phyloP scores from a whole-genome alignment of 805 yeast genomes.

The Spathaspora passalidarum region DNA sequence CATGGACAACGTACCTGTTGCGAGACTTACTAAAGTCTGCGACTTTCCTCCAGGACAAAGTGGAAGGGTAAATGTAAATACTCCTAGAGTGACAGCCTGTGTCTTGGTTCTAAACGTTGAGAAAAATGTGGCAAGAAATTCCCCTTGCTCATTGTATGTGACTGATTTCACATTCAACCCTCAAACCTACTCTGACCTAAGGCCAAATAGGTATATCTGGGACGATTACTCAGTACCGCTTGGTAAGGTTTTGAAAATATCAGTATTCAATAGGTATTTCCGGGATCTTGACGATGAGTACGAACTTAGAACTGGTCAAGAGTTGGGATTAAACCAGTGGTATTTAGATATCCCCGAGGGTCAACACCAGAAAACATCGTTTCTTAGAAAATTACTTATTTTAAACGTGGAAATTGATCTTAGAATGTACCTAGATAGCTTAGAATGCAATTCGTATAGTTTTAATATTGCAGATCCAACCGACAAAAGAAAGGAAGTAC shows the following conservation, averaged over 20 bases:
- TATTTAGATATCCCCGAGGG: not conserved
- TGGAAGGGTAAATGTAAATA: not conserved
- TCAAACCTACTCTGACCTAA: not conserved
- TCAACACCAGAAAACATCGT: not conserved
- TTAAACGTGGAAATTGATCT: not conserved
- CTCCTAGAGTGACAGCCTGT: not conserved
- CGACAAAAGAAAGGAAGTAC: not conserved
- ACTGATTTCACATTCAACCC: constrained; percentile 1
- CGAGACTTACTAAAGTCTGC: not conserved
- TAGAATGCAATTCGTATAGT: not conserved
- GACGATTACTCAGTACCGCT: not conserved
- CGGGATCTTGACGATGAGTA: not conserved
- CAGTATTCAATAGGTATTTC: not conserved
- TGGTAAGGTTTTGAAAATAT: not conserved
- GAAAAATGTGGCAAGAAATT: not conserved
- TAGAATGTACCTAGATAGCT: not conserved
- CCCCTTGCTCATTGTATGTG: not conserved
- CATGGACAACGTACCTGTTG: too few relatives aligned
- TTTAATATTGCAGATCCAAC: not conserved
- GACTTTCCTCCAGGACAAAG: not conserved
- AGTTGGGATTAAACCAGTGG: not conserved
- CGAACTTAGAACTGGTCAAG: not conserved
- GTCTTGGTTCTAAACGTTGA: constrained; percentile 1
- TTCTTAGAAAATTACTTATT: not conserved
- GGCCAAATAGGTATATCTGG: not conserved